phyloP scores from a whole-genome alignment of 1,139 yeast species.

The Yamadazyma trypodendri region DNA sequence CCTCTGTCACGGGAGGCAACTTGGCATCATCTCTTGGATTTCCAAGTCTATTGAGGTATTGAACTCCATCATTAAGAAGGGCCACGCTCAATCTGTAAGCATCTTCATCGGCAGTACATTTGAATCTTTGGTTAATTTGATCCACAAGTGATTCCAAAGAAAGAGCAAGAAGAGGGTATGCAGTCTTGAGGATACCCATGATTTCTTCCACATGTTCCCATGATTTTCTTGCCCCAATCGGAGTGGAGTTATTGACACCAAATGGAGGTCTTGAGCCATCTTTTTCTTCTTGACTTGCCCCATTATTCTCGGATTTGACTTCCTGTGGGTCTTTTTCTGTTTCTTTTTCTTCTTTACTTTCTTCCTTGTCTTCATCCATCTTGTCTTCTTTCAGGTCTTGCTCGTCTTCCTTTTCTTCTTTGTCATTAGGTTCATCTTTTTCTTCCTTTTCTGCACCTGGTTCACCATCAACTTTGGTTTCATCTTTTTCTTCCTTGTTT shows the following conservation, averaged over 20 bases:
- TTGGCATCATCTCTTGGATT: conserved; percentile 86
- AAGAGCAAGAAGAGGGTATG: conserved; percentile 89
- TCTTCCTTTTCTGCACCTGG: conserved; percentile 17
- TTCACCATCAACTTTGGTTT: conserved; percentile 2
- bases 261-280: conserved; percentile 5
- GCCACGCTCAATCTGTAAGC: conserved; percentile 93
- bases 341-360: conserved; percentile 3
- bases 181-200: conserved; percentile 92
- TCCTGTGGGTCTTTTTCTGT: conserved; percentile 2
- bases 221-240: conserved; percentile 55
- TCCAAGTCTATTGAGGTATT: conserved; percentile 77
- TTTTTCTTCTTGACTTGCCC: conserved; percentile 2
- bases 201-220: conserved; percentile 96
- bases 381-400: neutral
- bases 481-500: conserved; percentile 5
- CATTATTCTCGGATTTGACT: neutral
- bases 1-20: conserved; percentile 89
- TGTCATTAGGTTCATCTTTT: conserved; percentile 11
- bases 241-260: conserved; percentile 6
- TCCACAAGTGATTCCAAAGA: conserved; percentile 94
- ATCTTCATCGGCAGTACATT: conserved; percentile 94
- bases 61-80: conserved; percentile 88
- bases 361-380: conserved; percentile 3
- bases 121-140: conserved; percentile 91
- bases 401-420: conserved; percentile 1